A percentile compares a stretch with the other conserved stretches of the same genome.
Conservation (phyloP, 139 green algal species). For the Coccomyxa sp. region DNA sequence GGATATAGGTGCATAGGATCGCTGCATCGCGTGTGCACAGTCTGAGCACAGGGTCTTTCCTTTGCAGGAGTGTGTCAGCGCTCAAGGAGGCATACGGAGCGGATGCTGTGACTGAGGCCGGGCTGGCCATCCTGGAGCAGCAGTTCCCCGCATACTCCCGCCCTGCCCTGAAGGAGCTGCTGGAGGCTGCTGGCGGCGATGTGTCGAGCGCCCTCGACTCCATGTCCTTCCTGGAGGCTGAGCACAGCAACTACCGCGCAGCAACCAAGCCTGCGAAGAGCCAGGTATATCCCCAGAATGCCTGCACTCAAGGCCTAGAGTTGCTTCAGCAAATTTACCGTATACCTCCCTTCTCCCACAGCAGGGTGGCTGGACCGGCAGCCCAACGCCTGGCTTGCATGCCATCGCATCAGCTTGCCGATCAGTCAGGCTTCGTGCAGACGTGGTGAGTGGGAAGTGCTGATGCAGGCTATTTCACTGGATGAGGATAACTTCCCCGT, state of each 20-base stretch:
- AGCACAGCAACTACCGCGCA: background rate
- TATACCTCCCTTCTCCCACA: too few relatives aligned
- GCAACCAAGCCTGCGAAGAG: background rate
- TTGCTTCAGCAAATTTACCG: too few relatives aligned
- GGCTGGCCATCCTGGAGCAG: constrained; percentile 28
- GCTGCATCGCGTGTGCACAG: too few relatives aligned
- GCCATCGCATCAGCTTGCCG: background rate
- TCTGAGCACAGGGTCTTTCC: too few relatives aligned
- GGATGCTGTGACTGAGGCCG: constrained; percentile 2
- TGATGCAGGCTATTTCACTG: constrained; percentile 7
- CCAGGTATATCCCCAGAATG: background rate
- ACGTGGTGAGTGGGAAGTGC: too few relatives aligned
- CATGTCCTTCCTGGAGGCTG: constrained; percentile 31
- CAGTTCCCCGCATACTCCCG: constrained; percentile 39
- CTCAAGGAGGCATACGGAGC: background rate
- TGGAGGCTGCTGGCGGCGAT: constrained; percentile 19
- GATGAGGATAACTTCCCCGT: constrained; percentile 38
- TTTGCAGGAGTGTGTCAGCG: too few relatives aligned
- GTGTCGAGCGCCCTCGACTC: constrained; percentile 29
- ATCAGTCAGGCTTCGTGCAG: too few relatives aligned
- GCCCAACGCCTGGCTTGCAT: background rate
- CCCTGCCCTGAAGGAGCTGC: constrained; percentile 21
- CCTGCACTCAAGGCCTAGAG: constrained; percentile 7
- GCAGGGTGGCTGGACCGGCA: constrained; percentile 7
- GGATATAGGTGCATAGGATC: too few relatives aligned